Percentiles rank a stretch among this genome's conserved stretches.
Conservation (phyloP, 116 monocot species). For the Phalaenopsis hybrid region DNA sequence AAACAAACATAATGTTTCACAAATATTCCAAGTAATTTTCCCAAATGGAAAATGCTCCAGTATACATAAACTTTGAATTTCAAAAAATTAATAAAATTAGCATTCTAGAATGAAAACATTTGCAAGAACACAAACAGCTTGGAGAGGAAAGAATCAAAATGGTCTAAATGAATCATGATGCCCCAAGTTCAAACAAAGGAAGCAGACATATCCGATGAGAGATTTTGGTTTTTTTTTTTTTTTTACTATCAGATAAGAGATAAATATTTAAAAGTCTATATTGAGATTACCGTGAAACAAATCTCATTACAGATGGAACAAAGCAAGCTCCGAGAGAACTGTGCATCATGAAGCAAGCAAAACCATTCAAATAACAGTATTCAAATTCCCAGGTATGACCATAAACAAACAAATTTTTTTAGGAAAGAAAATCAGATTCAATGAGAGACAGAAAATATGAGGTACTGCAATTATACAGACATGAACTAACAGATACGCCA, state of each 20-base stretch:
- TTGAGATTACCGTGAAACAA: background rate
- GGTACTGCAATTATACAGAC: background rate
- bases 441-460: background rate
- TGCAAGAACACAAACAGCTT: background rate
- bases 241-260: background rate
- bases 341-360: background rate
- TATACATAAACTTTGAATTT: background rate
- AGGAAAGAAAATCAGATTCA: background rate
- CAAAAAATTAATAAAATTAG: background rate
- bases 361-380: background rate
- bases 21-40: background rate
- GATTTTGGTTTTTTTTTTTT: too few relatives aligned
- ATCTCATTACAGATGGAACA: background rate
- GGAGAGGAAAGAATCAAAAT: background rate
- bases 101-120: background rate
- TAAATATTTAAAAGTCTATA: background rate
- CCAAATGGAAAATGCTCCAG: background rate
- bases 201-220: background rate
- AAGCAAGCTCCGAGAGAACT: background rate
- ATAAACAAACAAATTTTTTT: background rate
- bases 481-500: background rate
- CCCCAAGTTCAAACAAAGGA: background rate
- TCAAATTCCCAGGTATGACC: background rate
- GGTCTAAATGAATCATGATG: background rate
- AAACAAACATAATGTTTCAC: background rate